Base-by-base conservation (phyloP, 257 asterid genomes). In the Solanum lignicaule region DNA sequence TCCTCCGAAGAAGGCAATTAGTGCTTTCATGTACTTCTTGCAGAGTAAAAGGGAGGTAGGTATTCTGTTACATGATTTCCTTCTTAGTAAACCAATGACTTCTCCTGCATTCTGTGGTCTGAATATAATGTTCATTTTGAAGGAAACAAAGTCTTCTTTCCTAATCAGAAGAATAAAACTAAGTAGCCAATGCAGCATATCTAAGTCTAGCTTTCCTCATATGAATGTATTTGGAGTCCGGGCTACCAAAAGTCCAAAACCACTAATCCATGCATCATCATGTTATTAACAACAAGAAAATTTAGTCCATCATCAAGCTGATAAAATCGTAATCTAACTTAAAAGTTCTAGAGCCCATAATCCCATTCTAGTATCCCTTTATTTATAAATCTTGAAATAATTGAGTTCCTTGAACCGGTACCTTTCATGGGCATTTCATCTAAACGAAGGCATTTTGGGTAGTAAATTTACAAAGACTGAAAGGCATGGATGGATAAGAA, bases 21-120 rank as follows among this genome's bases (percentile, higher is more conserved):
- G 93, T 88, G 96, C 98, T 89, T 97, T 95, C 87, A 95, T 97
- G 99, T 93, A 87, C 93, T 97, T 97, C 93, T 95, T 96, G 20
- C 93, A 92, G 89, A 16, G 91, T 33, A 98, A 97, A 87, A 95
- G 98, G 91, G 98, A 95, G 98, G 99, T 97, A 88, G 21, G 94
- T 38, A 29, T 31, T 27, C 60, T 35, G 35, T 5, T 83, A 48
- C 76, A 5, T 35, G 15, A 38, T 74, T 27, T 6, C 48, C 27
- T 33, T 39, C 35, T 23, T 76, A 13, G 83, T 76, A 76, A 41
- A 79, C 48, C 60, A 15, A 14, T 13, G 7, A 78, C 81, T 75
- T 74, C 65, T n/a, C 60, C 27, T 11, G 46, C 10, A 5, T 20
- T 72, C 5, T 71, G 74, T 58, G 78, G 62, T 87, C 52, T 46